Conservation (phyloP, 306 rosid species). For the Purshia tridentata region DNA sequence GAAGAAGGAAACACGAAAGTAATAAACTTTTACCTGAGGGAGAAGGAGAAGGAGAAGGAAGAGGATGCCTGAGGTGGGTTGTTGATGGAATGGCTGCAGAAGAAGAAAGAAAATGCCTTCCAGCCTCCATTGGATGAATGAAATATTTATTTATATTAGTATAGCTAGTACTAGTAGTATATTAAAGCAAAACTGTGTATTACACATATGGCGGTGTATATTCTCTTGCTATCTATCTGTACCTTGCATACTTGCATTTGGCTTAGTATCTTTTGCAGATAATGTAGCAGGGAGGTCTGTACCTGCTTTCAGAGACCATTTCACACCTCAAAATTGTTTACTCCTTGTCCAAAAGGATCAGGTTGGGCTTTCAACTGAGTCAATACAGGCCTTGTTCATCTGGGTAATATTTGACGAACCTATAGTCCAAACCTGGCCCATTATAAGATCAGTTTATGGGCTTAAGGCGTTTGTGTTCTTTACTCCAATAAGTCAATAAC, state of each 20-base stretch:
- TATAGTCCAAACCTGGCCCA: neutral
- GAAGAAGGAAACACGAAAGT: neutral
- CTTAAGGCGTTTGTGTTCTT: too few species aligned
- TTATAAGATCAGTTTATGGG: too few species aligned
- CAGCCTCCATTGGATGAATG: slow-evolving; percentile 57
- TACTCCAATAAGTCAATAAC: too few species aligned
- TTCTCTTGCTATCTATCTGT: neutral
- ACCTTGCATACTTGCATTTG: neutral
- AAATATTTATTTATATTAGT: neutral
- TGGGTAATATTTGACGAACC: neutral
- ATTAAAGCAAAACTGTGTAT: neutral
- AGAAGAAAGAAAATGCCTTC: slow-evolving; percentile 55
- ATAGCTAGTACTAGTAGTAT: neutral
- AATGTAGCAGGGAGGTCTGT: slow-evolving; percentile 29
- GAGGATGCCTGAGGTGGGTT: slow-evolving; percentile 51
- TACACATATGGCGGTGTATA: neutral
- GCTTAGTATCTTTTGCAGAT: slow-evolving; percentile 26
- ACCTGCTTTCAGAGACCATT: slow-evolving; percentile 24
- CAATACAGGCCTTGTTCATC: neutral
- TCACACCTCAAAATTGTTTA: slow-evolving; percentile 39
- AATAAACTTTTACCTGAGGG: slow-evolving; percentile 22
- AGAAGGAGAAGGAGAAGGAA: slow-evolving; percentile 40
- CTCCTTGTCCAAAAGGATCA: slow-evolving; percentile 29
- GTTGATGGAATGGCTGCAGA: slow-evolving; percentile 58
- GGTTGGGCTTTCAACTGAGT: slow-evolving; percentile 12